Evolutionary conservation across 441 rosid species (phyloP).

Genomic region (Erodium chrysanthum): DNA sequence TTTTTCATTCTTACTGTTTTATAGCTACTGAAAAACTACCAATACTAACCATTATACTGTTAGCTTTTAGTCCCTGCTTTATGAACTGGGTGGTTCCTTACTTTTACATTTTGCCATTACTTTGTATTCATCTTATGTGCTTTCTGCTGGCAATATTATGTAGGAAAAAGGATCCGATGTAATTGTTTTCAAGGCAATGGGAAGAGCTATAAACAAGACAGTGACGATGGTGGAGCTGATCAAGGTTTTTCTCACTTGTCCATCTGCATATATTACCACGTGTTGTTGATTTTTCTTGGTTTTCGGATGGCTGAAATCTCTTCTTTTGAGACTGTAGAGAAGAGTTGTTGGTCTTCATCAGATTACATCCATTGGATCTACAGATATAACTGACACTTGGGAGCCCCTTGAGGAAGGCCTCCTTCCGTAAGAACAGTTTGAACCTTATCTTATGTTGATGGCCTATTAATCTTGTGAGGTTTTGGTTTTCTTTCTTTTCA

Average conservation of each 20-base stretch:
- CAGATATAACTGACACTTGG: conserved; percentile 81
- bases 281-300: not conserved
- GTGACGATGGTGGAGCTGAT: conserved; percentile 81
- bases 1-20: no score
- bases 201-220: conserved; percentile 91
- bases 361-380: conserved; percentile 65
- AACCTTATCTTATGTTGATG: not conserved
- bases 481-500: conserved; percentile 8
- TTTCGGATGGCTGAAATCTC: not conserved
- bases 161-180: conserved; percentile 75
- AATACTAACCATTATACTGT: not conserved
- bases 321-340: conserved; percentile 35
- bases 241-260: conserved; percentile 33
- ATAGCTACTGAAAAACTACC: not conserved
- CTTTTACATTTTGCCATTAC: not conserved
- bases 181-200: conserved; percentile 89
- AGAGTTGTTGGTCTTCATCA: conserved; percentile 87
- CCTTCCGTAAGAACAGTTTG: conserved; percentile 49
- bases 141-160: not conserved
- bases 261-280: not conserved
- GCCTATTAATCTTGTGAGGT: not conserved
- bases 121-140: not conserved
- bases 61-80: not conserved
- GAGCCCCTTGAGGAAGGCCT: conserved; percentile 98
- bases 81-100: no score